Conservation (phyloP, 2,329 filamentous ascomycete genomes). For the Fusarium fujikuroi region DNA sequence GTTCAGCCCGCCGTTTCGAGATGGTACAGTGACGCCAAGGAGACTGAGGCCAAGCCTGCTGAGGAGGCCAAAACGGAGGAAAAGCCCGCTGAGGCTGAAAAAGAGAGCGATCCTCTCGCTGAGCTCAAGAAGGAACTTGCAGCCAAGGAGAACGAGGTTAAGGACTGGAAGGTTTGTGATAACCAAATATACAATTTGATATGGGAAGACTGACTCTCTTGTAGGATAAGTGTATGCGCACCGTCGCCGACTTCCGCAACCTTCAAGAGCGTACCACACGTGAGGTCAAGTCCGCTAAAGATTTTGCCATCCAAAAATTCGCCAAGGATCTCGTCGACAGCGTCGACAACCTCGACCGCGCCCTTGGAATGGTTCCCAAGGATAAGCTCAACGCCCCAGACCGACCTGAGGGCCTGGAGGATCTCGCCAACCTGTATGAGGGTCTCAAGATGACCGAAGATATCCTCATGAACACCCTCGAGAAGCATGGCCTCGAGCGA, state of each 20-base stretch:
- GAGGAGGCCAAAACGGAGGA: conserved; percentile 46
- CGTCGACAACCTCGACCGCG: conserved; percentile 97
- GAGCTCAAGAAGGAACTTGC: conserved; percentile 64
- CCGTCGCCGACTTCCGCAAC: conserved; percentile 96
- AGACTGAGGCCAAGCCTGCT: conserved; percentile 45
- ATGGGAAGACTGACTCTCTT: conserved; percentile 12
- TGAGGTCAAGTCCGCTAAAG: conserved; percentile 85
- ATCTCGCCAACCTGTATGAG: conserved; percentile 83
- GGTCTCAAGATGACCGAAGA: conserved; percentile 95
- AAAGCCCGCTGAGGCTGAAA: conserved; percentile 45
- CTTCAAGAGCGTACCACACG: conserved; percentile 94
- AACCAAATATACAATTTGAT: neutral
- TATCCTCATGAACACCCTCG: conserved; percentile 86
- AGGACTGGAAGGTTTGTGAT: conserved; percentile 83
- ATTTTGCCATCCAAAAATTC: conserved; percentile 96
- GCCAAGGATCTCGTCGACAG: conserved; percentile 94
- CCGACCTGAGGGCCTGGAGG: conserved; percentile 68
- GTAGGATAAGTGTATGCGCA: conserved; percentile 94
- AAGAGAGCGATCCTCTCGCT: conserved; percentile 52
- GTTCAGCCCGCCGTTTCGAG: conserved; percentile 50
- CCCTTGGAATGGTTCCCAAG: conserved; percentile 79
- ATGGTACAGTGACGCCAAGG: conserved; percentile 63
- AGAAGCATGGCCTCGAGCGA: conserved; percentile 93
- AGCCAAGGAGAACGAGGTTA: conserved; percentile 62
- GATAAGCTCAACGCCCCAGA: conserved; percentile 72